Base-by-base conservation (phyloP, 768 basidiomycete genomes). In the Xerocomellus amylosporus region DNA sequence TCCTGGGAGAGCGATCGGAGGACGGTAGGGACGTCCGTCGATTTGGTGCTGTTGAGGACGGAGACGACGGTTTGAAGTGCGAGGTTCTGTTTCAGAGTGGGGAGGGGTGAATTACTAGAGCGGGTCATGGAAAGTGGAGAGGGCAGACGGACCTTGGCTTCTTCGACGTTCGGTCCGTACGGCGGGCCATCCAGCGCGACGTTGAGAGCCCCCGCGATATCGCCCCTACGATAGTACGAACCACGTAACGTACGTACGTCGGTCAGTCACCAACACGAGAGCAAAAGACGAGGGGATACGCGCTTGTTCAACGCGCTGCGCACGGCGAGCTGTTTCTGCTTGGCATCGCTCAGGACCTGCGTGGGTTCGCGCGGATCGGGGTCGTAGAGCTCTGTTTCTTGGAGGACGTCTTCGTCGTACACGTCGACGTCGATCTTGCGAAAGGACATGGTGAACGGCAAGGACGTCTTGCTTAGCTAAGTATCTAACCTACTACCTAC, bases 391-490 rank as follows among this genome's bases (percentile, higher is more conserved):
- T 96, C 93, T 15, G 82, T 82, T 54, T 94, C 90, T 42, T 86
- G 81, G 8, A 98, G 73, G 22, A 85, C 81, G 64, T 98, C 96
- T 71, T 98, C 96, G 68, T 98, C 96, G 74, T 85, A 92, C 38
- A 76, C 79, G 75, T 98, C 96, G 66, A 98, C 88, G 75, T 98
- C 87, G 74, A 97, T 93, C 74, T 94, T 95, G 63, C 95, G 80
- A 73, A 93, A 97, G 49, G 85, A 83, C 76, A 78, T 82, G 64
- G 24, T 33, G 40, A 39, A 34, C 19, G 10, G 9, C 15, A n/a
- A 26, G 22, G 26, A 14, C 1, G 9, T 1, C 12, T 26, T 31
- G 60, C 44, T 60, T 60, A 61, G 51, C 15, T 40, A 34, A 14
- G 28, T 1, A 30, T 30, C 28, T 30, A n/a, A n/a, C n/a, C n/a